A percentile compares a stretch with the other conserved stretches of the same genome.
Evolutionary conservation across 2,329 filamentous ascomycete species (phyloP).

Genomic region (Lasiodiplodia hormozganensis): DNA sequence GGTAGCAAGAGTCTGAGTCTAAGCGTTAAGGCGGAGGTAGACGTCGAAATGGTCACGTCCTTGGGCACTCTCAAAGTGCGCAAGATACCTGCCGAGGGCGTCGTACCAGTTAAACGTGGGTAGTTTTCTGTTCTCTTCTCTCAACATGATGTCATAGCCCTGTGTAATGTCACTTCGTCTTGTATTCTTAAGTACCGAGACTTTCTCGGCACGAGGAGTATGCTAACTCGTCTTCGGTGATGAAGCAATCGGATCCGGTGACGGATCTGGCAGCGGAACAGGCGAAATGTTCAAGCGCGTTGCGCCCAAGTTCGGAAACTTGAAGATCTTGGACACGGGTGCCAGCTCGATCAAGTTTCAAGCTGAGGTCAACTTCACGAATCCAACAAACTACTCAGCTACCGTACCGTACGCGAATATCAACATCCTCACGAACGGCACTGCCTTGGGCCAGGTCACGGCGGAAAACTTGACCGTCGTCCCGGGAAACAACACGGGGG

Average conservation of each 20-base stretch:
- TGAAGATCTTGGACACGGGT: slow-evolving; percentile 77
- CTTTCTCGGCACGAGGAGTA: slow-evolving; percentile 2
- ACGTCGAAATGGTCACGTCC: slow-evolving; percentile 81
- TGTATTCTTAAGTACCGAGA: slow-evolving; percentile 23
- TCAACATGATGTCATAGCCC: slow-evolving; percentile 34
- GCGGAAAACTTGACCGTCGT: slow-evolving; percentile 68
- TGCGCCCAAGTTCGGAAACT: slow-evolving; percentile 70
- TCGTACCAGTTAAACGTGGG: slow-evolving; percentile 93
- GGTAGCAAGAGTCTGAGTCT: slow-evolving; percentile 73
- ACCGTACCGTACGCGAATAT: slow-evolving; percentile 81
- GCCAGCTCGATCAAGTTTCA: slow-evolving; percentile 73
- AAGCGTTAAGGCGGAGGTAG: slow-evolving; percentile 78
- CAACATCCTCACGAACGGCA: slow-evolving; percentile 75
- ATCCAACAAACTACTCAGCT: slow-evolving; percentile 87
- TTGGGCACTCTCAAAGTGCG: slow-evolving; percentile 82
- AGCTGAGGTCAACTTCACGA: slow-evolving; percentile 81
- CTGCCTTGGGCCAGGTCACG: slow-evolving; percentile 76
- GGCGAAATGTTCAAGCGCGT: slow-evolving; percentile 59
- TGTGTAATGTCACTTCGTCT: slow-evolving; percentile 18
- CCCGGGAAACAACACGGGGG: slow-evolving; percentile 74
- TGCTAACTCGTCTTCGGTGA: slow-evolving; percentile 40
- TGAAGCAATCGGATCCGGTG: slow-evolving; percentile 42
- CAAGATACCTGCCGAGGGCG: slow-evolving; percentile 81
- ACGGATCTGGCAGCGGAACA: slow-evolving; percentile 31
- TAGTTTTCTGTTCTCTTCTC: slow-evolving; percentile 59